Percentiles rank a stretch among this genome's conserved stretches.
These are phyloP conservation scores for Russula lepida DNA, from an alignment of 768 basidiomycete species.

Conservation along the genomic window DNA sequence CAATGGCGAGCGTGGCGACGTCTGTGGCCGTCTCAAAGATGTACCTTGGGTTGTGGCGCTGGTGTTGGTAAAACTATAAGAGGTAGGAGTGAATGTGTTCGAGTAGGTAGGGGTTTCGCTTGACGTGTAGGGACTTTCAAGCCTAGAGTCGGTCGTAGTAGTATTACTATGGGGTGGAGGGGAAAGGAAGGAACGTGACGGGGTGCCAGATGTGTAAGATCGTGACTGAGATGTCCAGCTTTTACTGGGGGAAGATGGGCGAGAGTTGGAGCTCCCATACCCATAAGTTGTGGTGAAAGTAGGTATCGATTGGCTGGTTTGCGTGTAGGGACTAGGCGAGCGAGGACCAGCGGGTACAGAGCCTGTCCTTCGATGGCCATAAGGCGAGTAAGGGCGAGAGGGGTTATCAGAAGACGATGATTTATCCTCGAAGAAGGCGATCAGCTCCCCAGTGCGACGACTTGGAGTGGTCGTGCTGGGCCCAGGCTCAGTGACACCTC, in stretches of 20 bases:
- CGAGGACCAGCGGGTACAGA: constrained; percentile 37
- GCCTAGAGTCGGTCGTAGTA: constrained; percentile 27
- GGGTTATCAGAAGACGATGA: constrained; percentile 31
- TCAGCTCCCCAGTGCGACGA: constrained; percentile 60
- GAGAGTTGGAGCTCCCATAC: constrained; percentile 33
- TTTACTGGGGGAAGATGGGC: constrained; percentile 43
- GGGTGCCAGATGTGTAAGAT: constrained; percentile 18
- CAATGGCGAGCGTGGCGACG: constrained; percentile 60
- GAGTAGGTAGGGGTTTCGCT: constrained; percentile 27
- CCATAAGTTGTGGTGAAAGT: constrained; percentile 33
- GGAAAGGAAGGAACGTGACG: constrained; percentile 37
- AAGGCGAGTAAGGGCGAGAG: constrained; percentile 26
- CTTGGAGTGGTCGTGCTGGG: constrained; percentile 31
- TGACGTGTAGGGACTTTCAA: constrained; percentile 27
- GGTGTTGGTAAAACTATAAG: constrained; percentile 31
- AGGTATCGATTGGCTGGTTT: constrained; percentile 35
- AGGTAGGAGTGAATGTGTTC: constrained; percentile 35
- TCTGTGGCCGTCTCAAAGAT: constrained; percentile 52
- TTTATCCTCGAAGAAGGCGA: constrained; percentile 63
- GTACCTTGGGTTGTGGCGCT: constrained; percentile 32
- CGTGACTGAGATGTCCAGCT: constrained; percentile 31
- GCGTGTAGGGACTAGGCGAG: constrained; percentile 32
- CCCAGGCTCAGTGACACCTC: constrained; percentile 51
- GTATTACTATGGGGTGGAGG: constrained; percentile 34
- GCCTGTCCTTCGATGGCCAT: constrained; percentile 44